Percentiles rank a stretch among this genome's conserved stretches.
These are phyloP conservation scores for Pseudogymnoascus sp. DNA, from an alignment of 2,329 filamentous ascomycete species.

Conservation along the genomic window DNA sequence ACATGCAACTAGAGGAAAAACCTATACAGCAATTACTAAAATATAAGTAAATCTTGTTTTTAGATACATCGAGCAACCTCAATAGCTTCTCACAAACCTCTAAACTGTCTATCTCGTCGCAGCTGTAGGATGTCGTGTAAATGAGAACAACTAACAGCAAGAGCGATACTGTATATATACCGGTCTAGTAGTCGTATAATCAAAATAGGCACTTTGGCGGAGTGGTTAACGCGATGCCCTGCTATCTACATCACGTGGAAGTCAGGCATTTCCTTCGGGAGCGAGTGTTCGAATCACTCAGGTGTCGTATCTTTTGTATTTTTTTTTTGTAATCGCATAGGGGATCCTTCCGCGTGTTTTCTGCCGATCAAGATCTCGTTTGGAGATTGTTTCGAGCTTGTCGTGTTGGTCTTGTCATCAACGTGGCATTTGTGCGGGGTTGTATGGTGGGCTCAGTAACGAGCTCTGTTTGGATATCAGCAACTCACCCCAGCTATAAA, in stretches of 20 bases:
- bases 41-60: background rate
- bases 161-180: background rate
- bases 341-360: no score
- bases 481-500: background rate
- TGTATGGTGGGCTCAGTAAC: background rate
- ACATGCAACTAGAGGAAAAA: background rate
- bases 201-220: conserved; percentile 10
- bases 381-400: background rate
- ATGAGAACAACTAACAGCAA: background rate
- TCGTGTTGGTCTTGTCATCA: background rate
- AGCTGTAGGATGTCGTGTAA: background rate
- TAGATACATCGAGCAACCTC: background rate
- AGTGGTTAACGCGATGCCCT: conserved; percentile 11
- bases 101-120: background rate
- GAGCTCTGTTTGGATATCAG: background rate
- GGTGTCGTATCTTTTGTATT: conserved; percentile 8
- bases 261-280: conserved; percentile 11
- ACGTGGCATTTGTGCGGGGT: background rate
- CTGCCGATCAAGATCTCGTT: background rate
- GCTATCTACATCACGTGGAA: conserved; percentile 5
- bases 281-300: conserved; percentile 11
- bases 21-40: background rate
- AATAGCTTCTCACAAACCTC: background rate
- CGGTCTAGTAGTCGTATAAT: background rate
- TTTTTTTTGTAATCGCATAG: no score